A percentile compares a stretch with the other conserved stretches of the same genome.
Conservation (phyloP, 495 filamentous ascomycete genomes). For the Penicillium paxilli region DNA sequence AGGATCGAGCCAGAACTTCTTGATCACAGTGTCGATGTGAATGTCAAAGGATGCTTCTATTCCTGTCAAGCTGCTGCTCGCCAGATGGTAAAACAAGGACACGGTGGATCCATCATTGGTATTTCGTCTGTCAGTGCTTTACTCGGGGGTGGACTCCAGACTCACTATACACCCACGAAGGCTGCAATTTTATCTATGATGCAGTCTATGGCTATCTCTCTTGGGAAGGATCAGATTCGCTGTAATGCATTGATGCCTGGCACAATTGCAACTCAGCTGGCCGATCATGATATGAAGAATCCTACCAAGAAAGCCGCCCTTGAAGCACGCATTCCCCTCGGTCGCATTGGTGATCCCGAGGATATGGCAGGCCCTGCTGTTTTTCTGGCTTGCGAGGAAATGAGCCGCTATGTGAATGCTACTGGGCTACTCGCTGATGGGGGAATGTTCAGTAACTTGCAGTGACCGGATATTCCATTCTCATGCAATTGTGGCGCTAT, state of each 20-base stretch:
- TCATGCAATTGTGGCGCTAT: no score
- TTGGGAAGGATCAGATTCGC: constrained; percentile 30
- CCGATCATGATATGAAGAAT: constrained; percentile 66
- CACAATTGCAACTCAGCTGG: constrained; percentile 47
- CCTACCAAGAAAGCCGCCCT: constrained; percentile 68
- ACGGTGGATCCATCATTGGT: constrained; percentile 49
- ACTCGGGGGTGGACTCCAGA: constrained; percentile 29
- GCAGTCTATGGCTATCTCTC: constrained; percentile 34
- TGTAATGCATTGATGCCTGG: constrained; percentile 32
- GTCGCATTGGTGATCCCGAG: constrained; percentile 37
- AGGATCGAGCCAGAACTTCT: constrained; percentile 39
- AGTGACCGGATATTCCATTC: no score
- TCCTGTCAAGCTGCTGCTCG: constrained; percentile 50
- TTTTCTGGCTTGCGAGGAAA: constrained; percentile 31
- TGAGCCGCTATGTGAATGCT: constrained; percentile 31
- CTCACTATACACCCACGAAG: constrained; percentile 48
- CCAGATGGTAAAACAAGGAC: constrained; percentile 33
- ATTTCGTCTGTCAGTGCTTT: constrained; percentile 45
- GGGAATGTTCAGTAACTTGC: constrained; percentile 26
- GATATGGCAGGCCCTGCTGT: constrained; percentile 35
- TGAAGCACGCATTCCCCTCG: constrained; percentile 75
- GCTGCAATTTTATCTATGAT: constrained; percentile 51
- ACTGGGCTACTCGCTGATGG: constrained; percentile 25
- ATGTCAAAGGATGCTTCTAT: constrained; percentile 74
- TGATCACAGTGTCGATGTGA: constrained; percentile 42